phyloP scores from a whole-genome alignment of 2,329 filamentous ascomycete species.

The Hypoxylon sp. region DNA sequence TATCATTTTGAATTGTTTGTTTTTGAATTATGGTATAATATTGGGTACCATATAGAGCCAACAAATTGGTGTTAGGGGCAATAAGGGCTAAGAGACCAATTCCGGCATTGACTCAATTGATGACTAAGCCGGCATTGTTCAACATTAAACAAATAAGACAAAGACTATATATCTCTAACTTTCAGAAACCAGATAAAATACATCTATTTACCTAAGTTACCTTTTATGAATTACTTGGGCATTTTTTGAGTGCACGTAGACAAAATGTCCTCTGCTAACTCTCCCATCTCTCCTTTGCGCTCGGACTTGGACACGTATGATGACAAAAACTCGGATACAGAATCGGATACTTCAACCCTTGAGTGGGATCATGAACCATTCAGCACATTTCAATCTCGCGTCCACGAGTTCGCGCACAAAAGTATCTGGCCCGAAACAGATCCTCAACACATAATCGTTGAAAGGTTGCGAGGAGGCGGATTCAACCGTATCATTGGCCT shows the following conservation, averaged over 20 bases:
- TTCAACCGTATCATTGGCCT: conserved; percentile 33
- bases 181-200: neutral
- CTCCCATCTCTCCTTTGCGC: neutral
- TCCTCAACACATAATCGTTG: conserved; percentile 13
- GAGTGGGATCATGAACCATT: conserved; percentile 5
- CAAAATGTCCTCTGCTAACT: neutral
- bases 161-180: neutral
- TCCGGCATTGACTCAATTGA: neutral
- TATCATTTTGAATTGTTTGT: too few species aligned
- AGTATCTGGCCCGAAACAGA: conserved; percentile 21
- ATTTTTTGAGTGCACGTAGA: neutral
- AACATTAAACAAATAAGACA: neutral
- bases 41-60: too few species aligned
- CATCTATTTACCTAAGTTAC: neutral
- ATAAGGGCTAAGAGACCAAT: neutral
- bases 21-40: too few species aligned
- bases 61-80: too few species aligned
- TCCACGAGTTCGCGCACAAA: conserved; percentile 2
- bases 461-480: conserved; percentile 14
- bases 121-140: neutral
- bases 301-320: neutral
- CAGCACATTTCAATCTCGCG: neutral
- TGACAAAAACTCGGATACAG: neutral
- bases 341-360: conserved; percentile 1
- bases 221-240: neutral